These are phyloP conservation scores for Multifurca ochricompacta DNA, from an alignment of 768 basidiomycete species.

Conservation along the genomic window DNA sequence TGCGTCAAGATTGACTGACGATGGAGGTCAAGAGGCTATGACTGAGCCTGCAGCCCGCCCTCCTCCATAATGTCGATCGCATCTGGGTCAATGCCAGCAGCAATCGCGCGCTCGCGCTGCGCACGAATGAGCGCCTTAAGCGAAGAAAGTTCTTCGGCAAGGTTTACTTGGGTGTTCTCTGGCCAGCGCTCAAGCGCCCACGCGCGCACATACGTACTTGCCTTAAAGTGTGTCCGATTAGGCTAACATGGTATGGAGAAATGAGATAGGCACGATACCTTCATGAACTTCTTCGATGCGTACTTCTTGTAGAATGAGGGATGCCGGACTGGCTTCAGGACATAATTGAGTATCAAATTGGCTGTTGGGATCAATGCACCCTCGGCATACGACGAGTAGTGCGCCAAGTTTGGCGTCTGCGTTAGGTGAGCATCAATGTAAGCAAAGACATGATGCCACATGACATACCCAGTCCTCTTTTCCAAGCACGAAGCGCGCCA, in stretches of 20 bases:
- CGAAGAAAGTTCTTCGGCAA: constrained; percentile 49
- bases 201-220: constrained; percentile 71
- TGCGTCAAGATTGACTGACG: constrained; percentile 11
- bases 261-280: constrained; percentile 39
- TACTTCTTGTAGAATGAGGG: constrained; percentile 87
- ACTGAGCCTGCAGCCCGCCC: constrained; percentile 14
- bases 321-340: constrained; percentile 63
- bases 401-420: constrained; percentile 76
- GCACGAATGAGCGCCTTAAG: constrained; percentile 51
- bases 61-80: constrained; percentile 18
- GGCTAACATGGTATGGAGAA: background rate
- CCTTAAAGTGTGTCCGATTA: constrained; percentile 36
- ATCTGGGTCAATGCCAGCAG: constrained; percentile 21
- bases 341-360: constrained; percentile 81
- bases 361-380: constrained; percentile 72
- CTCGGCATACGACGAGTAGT: constrained; percentile 83
- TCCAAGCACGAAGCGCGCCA: constrained; percentile 73
- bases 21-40: constrained; percentile 10
- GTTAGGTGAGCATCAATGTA: constrained; percentile 8
- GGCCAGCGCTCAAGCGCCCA: constrained; percentile 80
- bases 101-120: constrained; percentile 22
- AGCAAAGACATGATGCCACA: background rate
- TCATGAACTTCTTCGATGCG: constrained; percentile 73
- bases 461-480: constrained; percentile 75
- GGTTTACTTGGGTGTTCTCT: constrained; percentile 50